Conservation (phyloP, 2,329 filamentous ascomycete genomes). For the Leptoxyphium fumago region DNA sequence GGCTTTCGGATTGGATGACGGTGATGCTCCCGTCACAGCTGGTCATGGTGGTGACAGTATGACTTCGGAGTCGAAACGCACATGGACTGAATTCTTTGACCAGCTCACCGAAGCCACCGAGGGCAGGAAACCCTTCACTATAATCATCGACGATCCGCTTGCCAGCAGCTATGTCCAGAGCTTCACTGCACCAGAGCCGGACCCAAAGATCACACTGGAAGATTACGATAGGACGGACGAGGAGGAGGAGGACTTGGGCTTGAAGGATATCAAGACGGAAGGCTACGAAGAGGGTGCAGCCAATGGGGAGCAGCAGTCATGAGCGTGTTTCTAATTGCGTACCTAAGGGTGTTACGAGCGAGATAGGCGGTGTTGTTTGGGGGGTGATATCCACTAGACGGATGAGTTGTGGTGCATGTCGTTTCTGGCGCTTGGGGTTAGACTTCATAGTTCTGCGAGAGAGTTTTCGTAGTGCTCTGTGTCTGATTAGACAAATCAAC, state of each 20-base stretch:
- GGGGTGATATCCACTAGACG: not conserved
- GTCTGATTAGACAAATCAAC: too few species aligned
- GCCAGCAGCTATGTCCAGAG: conserved; percentile 92
- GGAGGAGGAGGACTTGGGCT: conserved; percentile 83
- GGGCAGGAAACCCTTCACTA: conserved; percentile 65
- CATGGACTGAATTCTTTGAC: conserved; percentile 72
- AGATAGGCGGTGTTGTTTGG: not conserved
- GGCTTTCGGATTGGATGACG: conserved; percentile 63
- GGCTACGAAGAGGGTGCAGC: conserved; percentile 46
- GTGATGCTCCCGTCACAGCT: conserved; percentile 22
- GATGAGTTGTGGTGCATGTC: too few species aligned
- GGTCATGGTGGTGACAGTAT: conserved; percentile 65
- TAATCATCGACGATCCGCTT: conserved; percentile 75
- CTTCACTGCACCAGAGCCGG: conserved; percentile 61
- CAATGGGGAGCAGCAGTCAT: not conserved
- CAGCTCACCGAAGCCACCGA: conserved; percentile 63
- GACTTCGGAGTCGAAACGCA: conserved; percentile 44
- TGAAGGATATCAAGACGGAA: conserved; percentile 87
- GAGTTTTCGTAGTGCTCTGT: too few species aligned
- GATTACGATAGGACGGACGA: conserved; percentile 79
- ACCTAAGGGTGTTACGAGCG: not conserved
- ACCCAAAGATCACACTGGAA: conserved; percentile 67
- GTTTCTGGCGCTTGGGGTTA: too few species aligned
- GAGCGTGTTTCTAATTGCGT: not conserved
- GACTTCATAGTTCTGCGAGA: too few species aligned